Conservation (phyloP, 2,329 filamentous ascomycete species). For the Coccinonectria pachysandricola region DNA sequence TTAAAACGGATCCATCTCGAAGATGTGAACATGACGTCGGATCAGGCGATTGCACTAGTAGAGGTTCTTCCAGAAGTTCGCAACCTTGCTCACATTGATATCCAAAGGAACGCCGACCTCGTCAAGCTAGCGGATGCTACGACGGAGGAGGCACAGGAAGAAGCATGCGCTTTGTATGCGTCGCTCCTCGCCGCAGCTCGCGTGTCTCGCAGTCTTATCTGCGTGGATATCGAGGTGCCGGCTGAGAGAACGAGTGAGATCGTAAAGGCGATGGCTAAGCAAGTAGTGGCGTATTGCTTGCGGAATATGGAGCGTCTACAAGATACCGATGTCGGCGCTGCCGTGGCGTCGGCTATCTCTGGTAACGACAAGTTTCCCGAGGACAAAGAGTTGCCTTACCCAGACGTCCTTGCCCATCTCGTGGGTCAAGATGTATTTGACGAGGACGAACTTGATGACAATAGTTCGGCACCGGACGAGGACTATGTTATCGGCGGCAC, state of each 20-base stretch:
- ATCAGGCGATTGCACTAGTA: constrained; percentile 82
- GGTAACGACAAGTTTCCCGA: constrained; percentile 23
- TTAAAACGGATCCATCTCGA: constrained; percentile 80
- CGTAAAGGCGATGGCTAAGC: constrained; percentile 83
- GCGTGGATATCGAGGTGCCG: constrained; percentile 85
- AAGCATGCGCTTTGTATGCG: constrained; percentile 87
- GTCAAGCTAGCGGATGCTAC: constrained; percentile 61
- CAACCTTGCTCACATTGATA: constrained; percentile 73
- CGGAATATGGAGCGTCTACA: constrained; percentile 79
- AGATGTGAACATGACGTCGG: constrained; percentile 73
- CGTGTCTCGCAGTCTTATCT: constrained; percentile 73
- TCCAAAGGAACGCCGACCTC: constrained; percentile 71
- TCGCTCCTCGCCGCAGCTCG: constrained; percentile 82
- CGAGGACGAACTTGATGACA: constrained; percentile 44
- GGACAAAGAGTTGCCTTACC: constrained; percentile 37
- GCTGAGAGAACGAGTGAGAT: constrained; percentile 74
- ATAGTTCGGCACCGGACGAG: constrained; percentile 68
- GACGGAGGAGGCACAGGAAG: constrained; percentile 74
- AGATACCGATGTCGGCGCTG: constrained; percentile 48
- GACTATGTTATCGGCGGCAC: constrained; percentile 95
- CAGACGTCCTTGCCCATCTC: constrained; percentile 77
- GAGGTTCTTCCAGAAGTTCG: constrained; percentile 81
- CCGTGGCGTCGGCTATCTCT: constrained; percentile 33
- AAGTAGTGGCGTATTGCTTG: constrained; percentile 89
- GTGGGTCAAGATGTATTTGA: constrained; percentile 56